Evolutionary conservation across 257 asterid genomes (phyloP).

Genomic region (Lycium ferocissimum): DNA sequence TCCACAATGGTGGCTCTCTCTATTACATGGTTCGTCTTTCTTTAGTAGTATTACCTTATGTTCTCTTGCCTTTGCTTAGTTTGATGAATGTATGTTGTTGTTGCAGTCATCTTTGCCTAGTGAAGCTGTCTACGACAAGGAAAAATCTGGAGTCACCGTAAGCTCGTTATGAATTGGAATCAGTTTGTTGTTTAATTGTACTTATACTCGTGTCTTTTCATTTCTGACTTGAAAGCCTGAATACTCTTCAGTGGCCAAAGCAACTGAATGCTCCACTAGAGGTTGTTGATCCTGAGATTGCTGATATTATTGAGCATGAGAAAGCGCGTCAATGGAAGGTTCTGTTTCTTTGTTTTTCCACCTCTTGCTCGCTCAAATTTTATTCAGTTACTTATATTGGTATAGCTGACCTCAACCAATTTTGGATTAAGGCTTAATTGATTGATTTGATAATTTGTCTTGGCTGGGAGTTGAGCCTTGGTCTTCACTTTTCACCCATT

Average conservation of each 20-base stretch:
- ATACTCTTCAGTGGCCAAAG: conserved; percentile 67
- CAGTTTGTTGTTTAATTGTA: background rate
- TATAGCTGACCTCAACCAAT: background rate
- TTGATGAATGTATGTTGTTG: conserved; percentile 4
- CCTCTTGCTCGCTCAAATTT: background rate
- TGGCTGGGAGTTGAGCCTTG: background rate
- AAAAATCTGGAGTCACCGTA: conserved; percentile 71
- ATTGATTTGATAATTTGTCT: background rate
- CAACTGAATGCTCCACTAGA: conserved; percentile 82
- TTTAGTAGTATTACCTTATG: background rate
- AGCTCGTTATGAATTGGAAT: conserved; percentile 34
- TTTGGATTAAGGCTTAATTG: background rate
- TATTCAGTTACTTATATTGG: background rate
- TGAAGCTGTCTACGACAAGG: conserved; percentile 84
- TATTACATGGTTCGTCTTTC: conserved; percentile 63
- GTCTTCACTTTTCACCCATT: background rate
- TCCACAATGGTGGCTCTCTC: conserved; percentile 61
- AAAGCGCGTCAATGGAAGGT: conserved; percentile 99
- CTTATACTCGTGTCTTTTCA: background rate
- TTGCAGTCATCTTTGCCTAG: conserved; percentile 75
- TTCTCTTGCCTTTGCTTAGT: background rate
- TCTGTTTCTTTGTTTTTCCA: background rate
- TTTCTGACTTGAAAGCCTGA: conserved; percentile 4
- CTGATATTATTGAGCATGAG: conserved; percentile 90
- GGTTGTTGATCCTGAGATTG: conserved; percentile 85